Base-by-base conservation (phyloP, 306 rosid species). In the Dalbergia cultrata region DNA sequence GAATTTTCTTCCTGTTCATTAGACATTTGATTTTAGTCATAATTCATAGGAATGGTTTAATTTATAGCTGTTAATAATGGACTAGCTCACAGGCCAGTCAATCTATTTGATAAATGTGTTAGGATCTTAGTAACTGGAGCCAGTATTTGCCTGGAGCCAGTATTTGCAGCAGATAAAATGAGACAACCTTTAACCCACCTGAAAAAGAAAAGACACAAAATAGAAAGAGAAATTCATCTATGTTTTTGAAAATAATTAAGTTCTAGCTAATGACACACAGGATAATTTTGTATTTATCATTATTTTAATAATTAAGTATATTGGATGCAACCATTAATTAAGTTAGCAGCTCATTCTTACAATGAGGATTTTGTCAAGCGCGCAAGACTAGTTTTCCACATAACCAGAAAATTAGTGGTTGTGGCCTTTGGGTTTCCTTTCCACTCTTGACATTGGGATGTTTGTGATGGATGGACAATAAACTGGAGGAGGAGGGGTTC, bases 1-100 rank as follows among this genome's bases (percentile, higher is more conserved):
- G 54, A 79, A n/a, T 62, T 62, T 56, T 81, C 83, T 76, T 79
- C 76, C 50, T 76, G 53, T 84, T 33, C 33, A 26, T 16, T 75
- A 52, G 41, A 47, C 66, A 67, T 64, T 6, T 72, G 45, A 66
- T 21, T 75, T 61, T 45, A 67, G 18, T 67, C 34, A 67, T 76
- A 54, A 34, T 76, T 47, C n/a, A 74, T 35, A 37, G 72, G 63
- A 75, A 53, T 4, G 10, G 53, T 65, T 79, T 64, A 33, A 65
- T 67, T 6, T 57, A 43, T 44, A 70, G 44, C 16, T 57, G 43
- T 72, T 66, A 74, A 72, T 53, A 10, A 50, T 34, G 58, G 60
- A 70, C 37, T 66, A 66, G 54, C 47, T 41, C 22, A 67, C 67
- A 8, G 49, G 52, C 62, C 21, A 26, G 52, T 26, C 13, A 14